These are phyloP conservation scores for Neopestalotiopsis sp. DNA, from an alignment of 2,329 filamentous ascomycete genomes.

Conservation along the genomic window DNA sequence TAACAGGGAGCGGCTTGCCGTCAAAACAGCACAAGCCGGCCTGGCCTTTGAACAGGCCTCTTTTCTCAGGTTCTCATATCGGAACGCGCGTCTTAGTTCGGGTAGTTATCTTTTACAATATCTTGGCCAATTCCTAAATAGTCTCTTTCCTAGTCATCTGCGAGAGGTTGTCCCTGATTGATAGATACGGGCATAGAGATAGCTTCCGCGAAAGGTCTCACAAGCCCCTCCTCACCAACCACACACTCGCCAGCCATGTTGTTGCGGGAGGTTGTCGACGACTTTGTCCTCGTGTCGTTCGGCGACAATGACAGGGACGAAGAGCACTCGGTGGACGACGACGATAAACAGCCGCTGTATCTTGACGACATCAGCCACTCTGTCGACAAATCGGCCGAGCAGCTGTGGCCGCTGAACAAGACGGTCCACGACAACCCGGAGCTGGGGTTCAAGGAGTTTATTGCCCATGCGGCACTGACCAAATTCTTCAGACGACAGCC, in stretches of 20 bases:
- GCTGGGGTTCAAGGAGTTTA: slow-evolving; percentile 51
- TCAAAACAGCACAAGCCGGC: neutral
- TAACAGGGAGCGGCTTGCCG: too few species aligned
- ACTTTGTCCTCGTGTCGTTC: slow-evolving; percentile 33
- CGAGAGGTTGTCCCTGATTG: neutral
- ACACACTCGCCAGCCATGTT: slow-evolving; percentile 20
- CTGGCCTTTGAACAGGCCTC: neutral
- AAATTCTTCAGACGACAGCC: slow-evolving; percentile 48
- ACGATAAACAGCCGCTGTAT: slow-evolving; percentile 27
- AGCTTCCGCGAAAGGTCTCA: neutral
- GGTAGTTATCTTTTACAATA: neutral
- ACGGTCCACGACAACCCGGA: slow-evolving; percentile 59
- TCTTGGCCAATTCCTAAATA: neutral
- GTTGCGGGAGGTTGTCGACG: slow-evolving; percentile 29
- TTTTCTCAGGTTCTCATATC: neutral
- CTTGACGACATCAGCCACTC: slow-evolving; percentile 43
- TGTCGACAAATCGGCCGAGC: slow-evolving; percentile 43
- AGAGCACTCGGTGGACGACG: slow-evolving; percentile 14
- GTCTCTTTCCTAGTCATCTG: neutral
- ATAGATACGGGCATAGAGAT: neutral
- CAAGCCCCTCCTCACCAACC: neutral
- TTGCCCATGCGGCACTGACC: slow-evolving; percentile 56
- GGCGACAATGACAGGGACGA: slow-evolving; percentile 24
- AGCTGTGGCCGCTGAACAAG: slow-evolving; percentile 52
- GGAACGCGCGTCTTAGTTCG: neutral